These are phyloP conservation scores for Zygosaccharomyces kombuchaensis DNA, from an alignment of 805 yeast species.

Conservation along the genomic window DNA sequence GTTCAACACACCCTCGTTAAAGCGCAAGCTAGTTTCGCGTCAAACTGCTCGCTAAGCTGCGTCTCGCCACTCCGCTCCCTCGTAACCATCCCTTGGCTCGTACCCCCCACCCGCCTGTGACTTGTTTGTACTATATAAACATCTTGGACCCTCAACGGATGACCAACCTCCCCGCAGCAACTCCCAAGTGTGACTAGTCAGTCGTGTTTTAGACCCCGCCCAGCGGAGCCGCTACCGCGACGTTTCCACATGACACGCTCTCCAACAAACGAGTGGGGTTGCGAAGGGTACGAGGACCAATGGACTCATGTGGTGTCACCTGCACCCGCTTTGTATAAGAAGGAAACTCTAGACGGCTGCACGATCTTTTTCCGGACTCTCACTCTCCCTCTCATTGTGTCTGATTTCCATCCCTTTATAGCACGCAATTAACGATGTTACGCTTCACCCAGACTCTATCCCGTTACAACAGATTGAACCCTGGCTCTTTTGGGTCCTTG, in stretches of 20 bases:
- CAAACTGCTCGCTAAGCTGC: neutral
- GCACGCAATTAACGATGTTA: neutral
- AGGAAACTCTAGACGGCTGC: neutral
- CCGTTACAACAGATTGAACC: slow-evolving; percentile 38
- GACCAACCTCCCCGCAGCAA: neutral
- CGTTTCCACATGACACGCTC: neutral
- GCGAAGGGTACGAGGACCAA: neutral
- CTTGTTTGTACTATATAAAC: neutral
- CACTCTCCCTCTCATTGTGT: neutral
- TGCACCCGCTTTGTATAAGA: neutral
- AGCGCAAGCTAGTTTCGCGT: neutral
- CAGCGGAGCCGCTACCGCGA: neutral
- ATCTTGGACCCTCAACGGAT: neutral
- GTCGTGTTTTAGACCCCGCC: neutral
- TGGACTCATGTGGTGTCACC: neutral
- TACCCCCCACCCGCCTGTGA: neutral
- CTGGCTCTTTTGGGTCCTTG: slow-evolving; percentile 9
- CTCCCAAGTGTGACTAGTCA: neutral
- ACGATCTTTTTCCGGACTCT: neutral
- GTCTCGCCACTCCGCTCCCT: too few species aligned
- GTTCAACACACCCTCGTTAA: neutral
- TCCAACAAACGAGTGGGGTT: neutral
- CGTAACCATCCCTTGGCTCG: neutral
- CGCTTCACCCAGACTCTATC: slow-evolving; percentile 26
- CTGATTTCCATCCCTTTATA: neutral